phyloP scores from a whole-genome alignment of 352 stramenopile genomes.

The Globisporangium canariense region DNA sequence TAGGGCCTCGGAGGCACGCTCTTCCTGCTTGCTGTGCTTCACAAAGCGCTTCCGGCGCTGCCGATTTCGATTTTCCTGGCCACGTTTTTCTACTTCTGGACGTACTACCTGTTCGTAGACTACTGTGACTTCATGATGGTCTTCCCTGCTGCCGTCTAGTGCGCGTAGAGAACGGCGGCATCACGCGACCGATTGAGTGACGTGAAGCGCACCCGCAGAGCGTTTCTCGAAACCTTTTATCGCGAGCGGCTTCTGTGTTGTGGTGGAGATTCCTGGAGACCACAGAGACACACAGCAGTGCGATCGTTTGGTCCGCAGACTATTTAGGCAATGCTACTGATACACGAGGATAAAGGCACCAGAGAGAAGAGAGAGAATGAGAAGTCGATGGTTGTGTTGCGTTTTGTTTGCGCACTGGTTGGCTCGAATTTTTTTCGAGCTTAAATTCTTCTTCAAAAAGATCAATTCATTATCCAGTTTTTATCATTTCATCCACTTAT shows the following conservation, averaged over 20 bases:
- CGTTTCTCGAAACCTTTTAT: neutral
- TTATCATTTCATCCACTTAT: too few species aligned
- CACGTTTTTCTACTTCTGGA: conserved; percentile 82
- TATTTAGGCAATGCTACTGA: conserved; percentile 10
- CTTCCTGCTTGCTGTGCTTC: conserved; percentile 92
- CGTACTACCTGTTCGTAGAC: conserved; percentile 79
- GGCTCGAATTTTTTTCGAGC: too few species aligned
- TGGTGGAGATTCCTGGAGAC: neutral
- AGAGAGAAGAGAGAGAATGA: neutral
- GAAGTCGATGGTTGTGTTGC: neutral
- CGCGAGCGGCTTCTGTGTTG: neutral
- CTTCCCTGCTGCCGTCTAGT: conserved; percentile 49
- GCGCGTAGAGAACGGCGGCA: neutral
- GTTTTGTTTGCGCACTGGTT: neutral
- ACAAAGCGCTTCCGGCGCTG: conserved; percentile 93
- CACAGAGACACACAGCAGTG: neutral
- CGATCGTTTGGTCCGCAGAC: neutral
- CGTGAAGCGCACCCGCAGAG: neutral
- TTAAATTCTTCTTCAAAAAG: neutral
- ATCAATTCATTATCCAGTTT: too few species aligned
- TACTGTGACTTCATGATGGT: conserved; percentile 82
- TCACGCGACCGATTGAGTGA: neutral
- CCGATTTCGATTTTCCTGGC: conserved; percentile 92
- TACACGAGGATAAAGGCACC: neutral
- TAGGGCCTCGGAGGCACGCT: conserved; percentile 92